Evolutionary conservation across 495 filamentous ascomycete species (phyloP).

Genomic region (Rhypophila decipiens): DNA sequence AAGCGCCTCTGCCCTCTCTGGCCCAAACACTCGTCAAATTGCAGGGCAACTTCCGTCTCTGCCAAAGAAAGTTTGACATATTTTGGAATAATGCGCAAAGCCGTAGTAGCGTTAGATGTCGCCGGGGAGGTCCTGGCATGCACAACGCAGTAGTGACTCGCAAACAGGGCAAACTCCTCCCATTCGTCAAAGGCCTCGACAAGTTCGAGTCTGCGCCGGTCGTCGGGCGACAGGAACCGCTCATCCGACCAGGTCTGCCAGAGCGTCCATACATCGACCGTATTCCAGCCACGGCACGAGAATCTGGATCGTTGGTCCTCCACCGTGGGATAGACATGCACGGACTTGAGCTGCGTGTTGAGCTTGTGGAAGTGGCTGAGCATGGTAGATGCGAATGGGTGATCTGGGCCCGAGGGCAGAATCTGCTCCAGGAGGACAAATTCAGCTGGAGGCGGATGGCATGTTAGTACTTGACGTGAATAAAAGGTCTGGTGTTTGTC

Average conservation of each 20-base stretch:
- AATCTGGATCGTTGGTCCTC: constrained; percentile 62
- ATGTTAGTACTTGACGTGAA: no score
- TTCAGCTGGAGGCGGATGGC: no score
- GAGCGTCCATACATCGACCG: constrained; percentile 53
- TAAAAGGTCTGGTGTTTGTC: neutral
- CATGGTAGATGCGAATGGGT: constrained; percentile 89
- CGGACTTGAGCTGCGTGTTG: constrained; percentile 65
- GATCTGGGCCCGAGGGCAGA: constrained; percentile 64
- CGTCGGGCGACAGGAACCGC: constrained; percentile 48
- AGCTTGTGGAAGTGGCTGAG: constrained; percentile 76
- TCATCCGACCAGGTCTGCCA: constrained; percentile 75
- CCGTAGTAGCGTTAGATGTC: no score
- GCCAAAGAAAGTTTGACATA: neutral
- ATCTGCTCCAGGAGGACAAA: constrained; percentile 91
- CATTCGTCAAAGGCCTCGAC: constrained; percentile 90
- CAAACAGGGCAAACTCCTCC: constrained; percentile 90
- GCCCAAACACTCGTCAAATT: constrained; percentile 23
- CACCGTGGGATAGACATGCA: constrained; percentile 62
- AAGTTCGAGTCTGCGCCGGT: constrained; percentile 52
- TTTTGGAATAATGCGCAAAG: neutral
- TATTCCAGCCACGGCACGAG: constrained; percentile 54
- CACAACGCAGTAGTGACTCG: constrained; percentile 78
- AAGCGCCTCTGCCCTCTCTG: constrained; percentile 37
- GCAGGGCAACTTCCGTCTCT: constrained; percentile 1
- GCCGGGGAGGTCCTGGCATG: constrained; percentile 39